Base-by-base conservation (phyloP, 1,284 basidiomycete genomes). In the Afroboletus lepidellus region DNA sequence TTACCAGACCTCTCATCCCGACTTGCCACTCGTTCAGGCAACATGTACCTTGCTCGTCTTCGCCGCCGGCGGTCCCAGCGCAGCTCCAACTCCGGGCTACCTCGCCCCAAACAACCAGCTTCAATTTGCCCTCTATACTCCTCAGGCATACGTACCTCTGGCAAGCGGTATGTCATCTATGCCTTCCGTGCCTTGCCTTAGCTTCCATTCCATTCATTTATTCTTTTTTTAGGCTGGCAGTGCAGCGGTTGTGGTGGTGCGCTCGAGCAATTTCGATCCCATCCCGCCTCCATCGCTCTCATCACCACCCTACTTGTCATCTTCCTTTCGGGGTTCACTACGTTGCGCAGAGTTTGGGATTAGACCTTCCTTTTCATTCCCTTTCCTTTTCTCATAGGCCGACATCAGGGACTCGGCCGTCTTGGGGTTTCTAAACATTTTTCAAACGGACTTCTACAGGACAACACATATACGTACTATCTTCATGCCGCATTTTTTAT, bases 121-220 rank as follows among this genome's bases (percentile, higher is more conserved):
- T 39, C 75, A 79, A 61, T 97, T 98, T 72, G 91, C 90, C 45
- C 70, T 98, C 64, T 98, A 97, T 69, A 85, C 84, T 1, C 93
- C 94, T 0, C 80, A 83, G 60, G 44, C 78, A 8, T 94, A 94
- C 67, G 91, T 87, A 0, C 80, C 86, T 12, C 64, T 94, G 6
- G 65, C 80, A 2, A 79, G 82, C 76, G 83, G 92, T 87, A 42
- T 56, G 73, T 65, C 52, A 6, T 38, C 48, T 87, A 42, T 56
- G 73, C 64, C 52, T 6, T 38, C 48, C 51, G 41, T 11, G 9
- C 45, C 16, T 30, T 13, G 1, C 43, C 13, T 37, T 47, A n/a
- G 44, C 6, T 50, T 8, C 34, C 44, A 12, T 50, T 4, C 56
- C 39, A 44, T 16, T 38, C n/a, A 57, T 44, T 21, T 20, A 29